A percentile compares a stretch with the other conserved stretches of the same genome.
phyloP scores from a whole-genome alignment of 805 yeast species.

The Tetrapisispora arboricola region DNA sequence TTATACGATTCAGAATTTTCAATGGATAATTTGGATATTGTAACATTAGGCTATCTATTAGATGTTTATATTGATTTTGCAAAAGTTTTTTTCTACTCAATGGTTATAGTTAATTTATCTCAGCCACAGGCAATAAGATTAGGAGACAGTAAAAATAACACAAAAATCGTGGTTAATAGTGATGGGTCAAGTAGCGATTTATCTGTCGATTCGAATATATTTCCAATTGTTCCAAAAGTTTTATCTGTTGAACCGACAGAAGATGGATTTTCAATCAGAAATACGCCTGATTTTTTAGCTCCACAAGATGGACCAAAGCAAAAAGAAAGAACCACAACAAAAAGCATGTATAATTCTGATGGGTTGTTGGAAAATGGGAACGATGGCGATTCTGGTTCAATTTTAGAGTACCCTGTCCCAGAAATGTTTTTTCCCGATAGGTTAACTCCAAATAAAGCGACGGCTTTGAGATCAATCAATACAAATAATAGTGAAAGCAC shows the following conservation, averaged over 20 bases:
- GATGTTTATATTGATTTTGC: constrained; percentile 7
- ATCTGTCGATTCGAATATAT: not conserved
- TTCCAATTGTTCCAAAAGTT: not conserved
- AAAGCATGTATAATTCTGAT: not conserved
- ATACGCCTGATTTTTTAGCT: constrained; percentile 10
- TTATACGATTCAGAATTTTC: constrained; percentile 32
- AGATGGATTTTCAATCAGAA: constrained; percentile 3
- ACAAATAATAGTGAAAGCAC: constrained; percentile 26
- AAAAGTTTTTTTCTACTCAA: constrained; percentile 15
- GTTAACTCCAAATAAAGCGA: constrained; percentile 17
- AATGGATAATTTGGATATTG: constrained; percentile 25
- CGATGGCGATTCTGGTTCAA: constrained; percentile 14
- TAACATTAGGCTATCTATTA: constrained; percentile 12
- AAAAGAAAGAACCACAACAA: not conserved
- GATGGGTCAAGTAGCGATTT: constrained; percentile 3
- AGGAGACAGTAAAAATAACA: not conserved
- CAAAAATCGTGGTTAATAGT: not conserved
- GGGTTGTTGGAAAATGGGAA: constrained; percentile 5
- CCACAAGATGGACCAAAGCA: not conserved
- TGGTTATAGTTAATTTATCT: constrained; percentile 9
- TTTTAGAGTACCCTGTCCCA: constrained; percentile 9
- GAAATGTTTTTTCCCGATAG: constrained; percentile 19
- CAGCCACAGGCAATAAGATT: not conserved
- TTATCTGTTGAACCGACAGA: not conserved
- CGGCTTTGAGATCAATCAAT: constrained; percentile 24